Base-by-base conservation (phyloP, 306 rosid genomes). In the Lablab purpureus region DNA sequence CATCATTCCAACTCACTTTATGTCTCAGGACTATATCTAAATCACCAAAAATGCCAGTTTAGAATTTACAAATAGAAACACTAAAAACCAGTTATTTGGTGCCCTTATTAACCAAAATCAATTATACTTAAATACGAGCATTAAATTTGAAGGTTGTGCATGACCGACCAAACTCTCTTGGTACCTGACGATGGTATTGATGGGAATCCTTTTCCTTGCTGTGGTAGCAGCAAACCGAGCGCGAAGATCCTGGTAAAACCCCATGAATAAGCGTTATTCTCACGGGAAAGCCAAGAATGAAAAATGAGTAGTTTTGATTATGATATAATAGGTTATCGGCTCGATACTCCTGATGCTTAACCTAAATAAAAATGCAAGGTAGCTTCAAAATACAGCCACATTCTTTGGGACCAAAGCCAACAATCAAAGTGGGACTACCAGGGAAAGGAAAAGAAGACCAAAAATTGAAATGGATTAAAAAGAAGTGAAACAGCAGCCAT, bases 1-100 rank as follows among this genome's bases (percentile, higher is more conserved):
- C 97, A 92, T 92, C 95, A 90, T 92, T 88, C 88, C 85, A 71
- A 66, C 76, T 70, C 80, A 59, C 89, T 80, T 79, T 63, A 74
- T 67, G 81, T 83, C 78, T 54, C 73, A 67, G n/a, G 25, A 73
- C 71, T 28, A 63, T 21, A 43, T 25, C 54, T 13, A 67, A 7
- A 72, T 46, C 50, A 65, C 22, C 74, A 74, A 22, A 73, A 56
- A 41, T 83, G 81, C 69, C 76, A 75, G 55, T 73, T 70, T 45
- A 60, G 62, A 21, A 8, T 21, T 78, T 65, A 67, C 80, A 40
- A 45, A 28, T 71, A 18, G 17, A 43, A 43, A 45, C 17, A 54
- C 11, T n/a, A 37, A 54, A 46, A 28, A 66, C 58, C 51, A 46
- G 45, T 52, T 15, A 68, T 28, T 19, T 49, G 52, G 76, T 19